These are phyloP conservation scores for Biscogniauxia sp. DNA, from an alignment of 2,329 filamentous ascomycete genomes.

Conservation along the genomic window DNA sequence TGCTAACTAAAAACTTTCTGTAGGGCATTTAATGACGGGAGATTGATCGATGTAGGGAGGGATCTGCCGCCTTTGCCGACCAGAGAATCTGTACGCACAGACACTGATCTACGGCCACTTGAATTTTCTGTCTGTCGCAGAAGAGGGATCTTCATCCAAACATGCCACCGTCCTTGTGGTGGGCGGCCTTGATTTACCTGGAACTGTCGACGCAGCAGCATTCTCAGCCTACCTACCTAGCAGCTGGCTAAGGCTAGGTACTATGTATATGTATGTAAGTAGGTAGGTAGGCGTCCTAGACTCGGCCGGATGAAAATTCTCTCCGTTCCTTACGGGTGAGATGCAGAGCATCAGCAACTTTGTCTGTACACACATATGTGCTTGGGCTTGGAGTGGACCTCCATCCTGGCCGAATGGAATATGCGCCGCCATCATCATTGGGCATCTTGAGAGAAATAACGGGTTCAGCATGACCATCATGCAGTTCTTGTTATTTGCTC, in stretches of 20 bases:
- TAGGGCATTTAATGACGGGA: not conserved
- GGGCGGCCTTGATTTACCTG: not conserved
- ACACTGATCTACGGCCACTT: constrained; percentile 11
- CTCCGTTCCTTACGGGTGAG: not conserved
- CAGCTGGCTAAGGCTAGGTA: too few species aligned
- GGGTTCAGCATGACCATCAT: not conserved
- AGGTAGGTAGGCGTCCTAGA: not conserved
- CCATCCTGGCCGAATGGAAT: not conserved
- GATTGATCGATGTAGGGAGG: not conserved
- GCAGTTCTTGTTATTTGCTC: not conserved
- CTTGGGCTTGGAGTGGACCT: not conserved
- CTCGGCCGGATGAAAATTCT: not conserved
- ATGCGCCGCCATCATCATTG: not conserved
- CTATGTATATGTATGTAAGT: too few species aligned
- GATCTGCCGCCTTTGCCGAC: not conserved
- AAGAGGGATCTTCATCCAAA: not conserved
- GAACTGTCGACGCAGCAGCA: not conserved
- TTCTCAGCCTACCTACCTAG: not conserved
- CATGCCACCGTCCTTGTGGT: not conserved
- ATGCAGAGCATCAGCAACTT: not conserved
- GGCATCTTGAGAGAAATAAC: not conserved
- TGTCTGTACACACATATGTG: not conserved
- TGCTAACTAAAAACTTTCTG: not conserved
- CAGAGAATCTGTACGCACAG: constrained; percentile 10
- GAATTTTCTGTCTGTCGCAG: constrained; percentile 2